Evolutionary conservation across 2,329 filamentous ascomycete species (phyloP).

Genomic region (Xylaria sp.): DNA sequence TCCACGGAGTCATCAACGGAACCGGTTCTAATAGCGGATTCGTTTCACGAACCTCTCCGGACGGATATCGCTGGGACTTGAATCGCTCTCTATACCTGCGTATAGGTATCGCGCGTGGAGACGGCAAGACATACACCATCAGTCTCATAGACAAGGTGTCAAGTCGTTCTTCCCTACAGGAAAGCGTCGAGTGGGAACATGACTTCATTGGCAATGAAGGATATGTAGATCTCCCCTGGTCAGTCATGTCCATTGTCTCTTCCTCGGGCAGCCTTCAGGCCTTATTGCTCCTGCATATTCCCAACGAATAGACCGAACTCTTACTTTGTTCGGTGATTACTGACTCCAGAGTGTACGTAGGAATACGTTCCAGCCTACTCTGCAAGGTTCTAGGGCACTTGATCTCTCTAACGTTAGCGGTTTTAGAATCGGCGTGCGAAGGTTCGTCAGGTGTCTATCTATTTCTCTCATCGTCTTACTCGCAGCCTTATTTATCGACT

Average conservation of each 20-base stretch:
- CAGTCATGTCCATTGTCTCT: too few relatives aligned
- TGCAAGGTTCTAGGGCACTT: slow-evolving; percentile 47
- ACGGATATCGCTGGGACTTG: slow-evolving; percentile 67
- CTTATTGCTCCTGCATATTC: too few relatives aligned
- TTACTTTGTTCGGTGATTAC: too few relatives aligned
- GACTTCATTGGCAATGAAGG: slow-evolving; percentile 58
- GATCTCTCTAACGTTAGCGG: slow-evolving; percentile 66
- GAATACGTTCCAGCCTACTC: too few relatives aligned
- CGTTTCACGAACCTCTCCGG: slow-evolving; percentile 74
- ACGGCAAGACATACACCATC: slow-evolving; percentile 74
- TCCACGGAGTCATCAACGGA: slow-evolving; percentile 77
- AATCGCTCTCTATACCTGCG: slow-evolving; percentile 65
- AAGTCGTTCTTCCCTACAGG: too few relatives aligned
- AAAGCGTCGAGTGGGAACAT: slow-evolving; percentile 77
- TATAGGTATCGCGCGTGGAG: slow-evolving; percentile 57
- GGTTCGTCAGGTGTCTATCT: slow-evolving; percentile 58
- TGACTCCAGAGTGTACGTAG: too few relatives aligned
- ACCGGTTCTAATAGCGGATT: too few relatives aligned
- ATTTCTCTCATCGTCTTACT: background rate
- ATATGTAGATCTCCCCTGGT: slow-evolving; percentile 65
- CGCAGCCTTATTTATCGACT: background rate
- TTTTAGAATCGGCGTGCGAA: slow-evolving; percentile 80
- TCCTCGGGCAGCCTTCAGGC: slow-evolving; percentile 56
- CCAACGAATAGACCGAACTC: too few relatives aligned
- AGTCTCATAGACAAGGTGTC: slow-evolving; percentile 69